phyloP scores from a whole-genome alignment of 768 basidiomycete species.

The Mycena maculata region DNA sequence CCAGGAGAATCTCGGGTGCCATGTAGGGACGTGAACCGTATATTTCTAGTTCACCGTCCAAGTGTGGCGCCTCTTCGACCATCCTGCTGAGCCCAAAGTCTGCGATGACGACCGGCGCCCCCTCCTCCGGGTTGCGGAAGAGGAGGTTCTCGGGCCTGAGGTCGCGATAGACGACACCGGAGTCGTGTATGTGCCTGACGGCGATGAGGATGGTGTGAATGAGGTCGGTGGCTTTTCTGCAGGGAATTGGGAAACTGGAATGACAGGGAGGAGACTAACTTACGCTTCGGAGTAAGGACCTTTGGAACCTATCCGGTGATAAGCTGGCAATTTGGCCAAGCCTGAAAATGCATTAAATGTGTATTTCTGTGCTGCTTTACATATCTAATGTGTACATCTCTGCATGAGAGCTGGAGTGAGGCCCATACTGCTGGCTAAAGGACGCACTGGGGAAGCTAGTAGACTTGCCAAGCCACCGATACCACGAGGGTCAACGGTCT shows the following conservation, averaged over 20 bases:
- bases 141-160: constrained; percentile 97
- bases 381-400: no score
- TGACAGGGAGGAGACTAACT: constrained; percentile 40
- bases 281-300: constrained; percentile 96
- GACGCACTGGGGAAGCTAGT: no score
- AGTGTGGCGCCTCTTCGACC: constrained; percentile 91
- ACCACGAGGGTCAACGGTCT: no score
- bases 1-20: constrained; percentile 96
- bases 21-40: constrained; percentile 96
- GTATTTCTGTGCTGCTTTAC: no score
- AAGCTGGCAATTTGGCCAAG: no score
- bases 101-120: constrained; percentile 96
- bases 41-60: constrained; percentile 64
- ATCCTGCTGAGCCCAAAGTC: constrained; percentile 94
- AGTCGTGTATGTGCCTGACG: constrained; percentile 91
- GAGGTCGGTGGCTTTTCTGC: constrained; percentile 87
- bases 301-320: constrained; percentile 97
- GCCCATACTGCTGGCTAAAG: no score
- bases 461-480: no score
- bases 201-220: constrained; percentile 87
- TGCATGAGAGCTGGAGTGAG: no score
- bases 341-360: no score
- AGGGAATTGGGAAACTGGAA: background rate
- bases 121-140: constrained; percentile 89
- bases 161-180: constrained; percentile 95